These are phyloP conservation scores for Psilocybe azurescens DNA, from an alignment of 768 basidiomycete genomes.

Conservation along the genomic window DNA sequence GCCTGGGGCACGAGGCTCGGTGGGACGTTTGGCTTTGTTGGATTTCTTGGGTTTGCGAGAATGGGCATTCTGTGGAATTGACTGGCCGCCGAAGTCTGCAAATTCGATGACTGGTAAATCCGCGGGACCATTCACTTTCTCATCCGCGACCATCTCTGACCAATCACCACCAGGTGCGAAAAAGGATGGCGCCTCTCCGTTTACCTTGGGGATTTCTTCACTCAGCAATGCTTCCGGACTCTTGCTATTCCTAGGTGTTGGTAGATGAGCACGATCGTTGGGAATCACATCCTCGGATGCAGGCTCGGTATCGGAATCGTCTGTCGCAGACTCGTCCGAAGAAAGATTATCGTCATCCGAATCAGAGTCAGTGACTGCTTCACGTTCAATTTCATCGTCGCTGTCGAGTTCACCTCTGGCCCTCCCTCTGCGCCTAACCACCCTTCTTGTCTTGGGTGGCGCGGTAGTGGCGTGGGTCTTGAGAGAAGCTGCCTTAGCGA, in stretches of 20 bases:
- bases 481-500: conserved; percentile 32
- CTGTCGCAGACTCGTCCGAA: conserved; percentile 62
- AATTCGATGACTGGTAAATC: conserved; percentile 85
- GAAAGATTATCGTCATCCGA: conserved; percentile 63
- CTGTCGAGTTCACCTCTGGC: conserved; percentile 64
- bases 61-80: conserved; percentile 34
- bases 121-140: conserved; percentile 63
- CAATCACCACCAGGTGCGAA: conserved; percentile 64
- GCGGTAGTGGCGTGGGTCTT: conserved; percentile 38
- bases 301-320: conserved; percentile 73
- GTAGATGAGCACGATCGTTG: conserved; percentile 54
- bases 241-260: conserved; percentile 74
- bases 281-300: conserved; percentile 65
- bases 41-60: conserved; percentile 49
- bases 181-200: conserved; percentile 49
- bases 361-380: conserved; percentile 73
- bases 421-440: conserved; percentile 68
- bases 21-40: conserved; percentile 43
- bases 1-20: conserved; percentile 34
- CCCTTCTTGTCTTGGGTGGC: conserved; percentile 45
- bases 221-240: conserved; percentile 48
- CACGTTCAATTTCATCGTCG: conserved; percentile 81
- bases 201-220: conserved; percentile 33
- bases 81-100: conserved; percentile 58
- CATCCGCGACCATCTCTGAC: conserved; percentile 88